phyloP scores from a whole-genome alignment of 1,139 yeast species.

The Geotrichum histeridarum region DNA sequence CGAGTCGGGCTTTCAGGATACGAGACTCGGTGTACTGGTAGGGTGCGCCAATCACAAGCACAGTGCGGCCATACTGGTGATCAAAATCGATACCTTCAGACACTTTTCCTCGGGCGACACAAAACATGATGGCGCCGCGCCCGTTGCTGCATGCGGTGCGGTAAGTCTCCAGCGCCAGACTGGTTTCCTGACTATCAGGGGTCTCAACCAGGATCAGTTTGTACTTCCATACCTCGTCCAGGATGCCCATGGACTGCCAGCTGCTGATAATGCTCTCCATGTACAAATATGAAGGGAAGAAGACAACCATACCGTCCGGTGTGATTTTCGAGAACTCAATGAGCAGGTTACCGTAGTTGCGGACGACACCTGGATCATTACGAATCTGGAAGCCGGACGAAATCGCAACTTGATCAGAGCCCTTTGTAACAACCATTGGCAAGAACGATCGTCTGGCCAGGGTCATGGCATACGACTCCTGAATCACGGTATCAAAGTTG shows the following conservation, averaged over 20 bases:
- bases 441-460: conserved; percentile 85
- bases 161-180: conserved; percentile 89
- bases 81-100: conserved; percentile 99
- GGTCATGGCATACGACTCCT: conserved; percentile 94
- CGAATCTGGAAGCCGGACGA: conserved; percentile 94
- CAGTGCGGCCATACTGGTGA: conserved; percentile 96
- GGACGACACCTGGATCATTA: conserved; percentile 94
- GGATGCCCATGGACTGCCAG: conserved; percentile 98
- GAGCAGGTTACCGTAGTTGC: conserved; percentile 89
- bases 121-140: conserved; percentile 88
- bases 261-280: conserved; percentile 96
- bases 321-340: conserved; percentile 92
- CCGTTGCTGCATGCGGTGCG: conserved; percentile 97
- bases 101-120: conserved; percentile 98
- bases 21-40: conserved; percentile 97
- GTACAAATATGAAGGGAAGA: conserved; percentile 91
- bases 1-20: conserved; percentile 87
- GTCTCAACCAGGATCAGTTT: conserved; percentile 94
- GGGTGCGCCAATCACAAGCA: conserved; percentile 97
- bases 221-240: conserved; percentile 98
- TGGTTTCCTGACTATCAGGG: conserved; percentile 98
- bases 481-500: conserved; percentile 88
- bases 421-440: conserved; percentile 94
- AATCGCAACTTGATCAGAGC: conserved; percentile 95
- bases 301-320: conserved; percentile 97